Evolutionary conservation across 192 early-diverging fungal genomes (phyloP).

Genomic region (Diversispora epigaea): DNA sequence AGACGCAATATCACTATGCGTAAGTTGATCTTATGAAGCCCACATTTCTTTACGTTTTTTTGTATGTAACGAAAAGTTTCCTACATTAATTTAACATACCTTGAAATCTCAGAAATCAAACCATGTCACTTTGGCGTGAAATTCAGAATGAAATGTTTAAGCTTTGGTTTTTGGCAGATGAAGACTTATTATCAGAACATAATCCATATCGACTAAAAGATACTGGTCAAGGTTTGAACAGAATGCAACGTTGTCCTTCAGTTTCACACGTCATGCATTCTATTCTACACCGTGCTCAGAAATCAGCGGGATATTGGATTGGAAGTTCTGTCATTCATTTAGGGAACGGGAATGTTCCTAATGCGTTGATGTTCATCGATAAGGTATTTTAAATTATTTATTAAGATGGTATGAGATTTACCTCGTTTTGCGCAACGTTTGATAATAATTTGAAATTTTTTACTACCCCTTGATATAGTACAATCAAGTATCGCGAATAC

Average conservation of each 20-base stretch:
- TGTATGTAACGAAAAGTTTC: not conserved
- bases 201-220: conserved; percentile 89
- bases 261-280: conserved; percentile 85
- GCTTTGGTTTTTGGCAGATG: conserved; percentile 89
- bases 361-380: conserved; percentile 97
- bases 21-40: not conserved
- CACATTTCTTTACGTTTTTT: not conserved
- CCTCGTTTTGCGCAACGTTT: not conserved
- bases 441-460: not conserved
- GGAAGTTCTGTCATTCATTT: conserved; percentile 95
- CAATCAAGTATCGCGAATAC: conserved; percentile 95
- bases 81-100: too few relatives aligned
- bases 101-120: conserved; percentile 60
- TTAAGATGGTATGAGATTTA: too few relatives aligned
- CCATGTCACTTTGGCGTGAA: conserved; percentile 93
- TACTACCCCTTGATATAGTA: conserved; percentile 54
- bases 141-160: conserved; percentile 97
- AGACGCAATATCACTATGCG: conserved; percentile 91
- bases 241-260: conserved; percentile 86
- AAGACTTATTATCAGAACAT: conserved; percentile 68
- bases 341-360: conserved; percentile 97
- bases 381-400: conserved; percentile 46
- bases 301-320: conserved; percentile 84
- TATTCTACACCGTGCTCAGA: conserved; percentile 85
- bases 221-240: conserved; percentile 96